A percentile compares a stretch with the other conserved stretches of the same genome.
Conservation (phyloP, 768 basidiomycete genomes). For the Termitomyces sp. region DNA sequence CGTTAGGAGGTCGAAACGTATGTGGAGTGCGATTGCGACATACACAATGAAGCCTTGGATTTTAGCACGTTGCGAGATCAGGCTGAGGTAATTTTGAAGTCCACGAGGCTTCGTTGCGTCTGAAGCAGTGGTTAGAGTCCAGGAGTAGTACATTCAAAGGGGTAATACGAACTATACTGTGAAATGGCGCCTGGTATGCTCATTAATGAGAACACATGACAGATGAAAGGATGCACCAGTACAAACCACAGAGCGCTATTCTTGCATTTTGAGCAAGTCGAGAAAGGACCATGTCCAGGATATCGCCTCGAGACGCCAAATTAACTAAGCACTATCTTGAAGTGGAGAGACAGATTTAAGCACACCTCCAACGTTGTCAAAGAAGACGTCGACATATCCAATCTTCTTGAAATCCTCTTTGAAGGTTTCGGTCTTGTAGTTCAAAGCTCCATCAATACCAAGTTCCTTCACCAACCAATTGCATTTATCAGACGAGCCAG, state of each 20-base stretch:
- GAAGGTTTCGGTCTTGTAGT: constrained; percentile 83
- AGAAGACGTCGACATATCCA: constrained; percentile 79
- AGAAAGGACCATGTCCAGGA: constrained; percentile 72
- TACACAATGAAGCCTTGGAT: constrained; percentile 85
- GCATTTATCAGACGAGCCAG: constrained; percentile 81
- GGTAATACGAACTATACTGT: constrained; percentile 55
- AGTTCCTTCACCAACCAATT: constrained; percentile 80
- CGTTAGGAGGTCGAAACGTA: not conserved
- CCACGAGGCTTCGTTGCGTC: constrained; percentile 59
- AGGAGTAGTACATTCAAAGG: not conserved
- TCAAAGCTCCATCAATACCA: constrained; percentile 76
- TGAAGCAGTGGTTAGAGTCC: constrained; percentile 18
- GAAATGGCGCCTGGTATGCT: constrained; percentile 67
- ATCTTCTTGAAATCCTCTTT: constrained; percentile 65
- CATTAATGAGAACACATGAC: not conserved
- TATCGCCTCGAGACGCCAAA: constrained; percentile 49
- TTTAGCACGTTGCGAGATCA: constrained; percentile 74
- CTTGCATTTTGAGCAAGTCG: constrained; percentile 74
- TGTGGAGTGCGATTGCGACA: constrained; percentile 15
- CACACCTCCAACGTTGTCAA: constrained; percentile 73
- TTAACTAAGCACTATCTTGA: not conserved
- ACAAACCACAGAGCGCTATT: constrained; percentile 80
- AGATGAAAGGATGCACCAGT: not conserved
- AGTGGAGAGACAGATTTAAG: not conserved
- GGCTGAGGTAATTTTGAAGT: constrained; percentile 55